Evolutionary conservation across 2,329 filamentous ascomycete species (phyloP).

Genomic region (Amauroascus verrucosus): DNA sequence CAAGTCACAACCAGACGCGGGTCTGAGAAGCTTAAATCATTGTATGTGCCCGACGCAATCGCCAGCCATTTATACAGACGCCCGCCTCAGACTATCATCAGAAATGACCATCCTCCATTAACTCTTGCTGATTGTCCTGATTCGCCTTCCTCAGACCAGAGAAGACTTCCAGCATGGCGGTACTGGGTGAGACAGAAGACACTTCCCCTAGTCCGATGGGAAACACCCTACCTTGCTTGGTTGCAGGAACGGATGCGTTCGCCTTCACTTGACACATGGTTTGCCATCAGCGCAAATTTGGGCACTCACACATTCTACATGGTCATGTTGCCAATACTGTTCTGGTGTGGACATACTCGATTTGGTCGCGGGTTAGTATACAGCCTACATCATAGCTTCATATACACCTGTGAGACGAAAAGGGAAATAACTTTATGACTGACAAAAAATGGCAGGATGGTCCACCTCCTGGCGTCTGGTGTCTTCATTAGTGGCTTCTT

Average conservation of each 20-base stretch:
- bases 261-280: slow-evolving; percentile 85
- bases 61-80: too few species aligned
- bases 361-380: slow-evolving; percentile 71
- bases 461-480: slow-evolving; percentile 66
- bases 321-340: slow-evolving; percentile 84
- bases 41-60: slow-evolving; percentile 47
- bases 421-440: slow-evolving; percentile 8
- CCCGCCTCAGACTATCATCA: too few species aligned
- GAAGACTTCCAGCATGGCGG: slow-evolving; percentile 76
- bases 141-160: slow-evolving; percentile 53
- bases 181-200: slow-evolving; percentile 71
- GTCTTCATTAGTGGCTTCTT: slow-evolving; percentile 86
- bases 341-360: slow-evolving; percentile 85
- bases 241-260: slow-evolving; percentile 72
- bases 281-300: slow-evolving; percentile 90
- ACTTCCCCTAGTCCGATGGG: slow-evolving; percentile 81
- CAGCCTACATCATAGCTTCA: neutral
- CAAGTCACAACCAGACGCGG: slow-evolving; percentile 47
- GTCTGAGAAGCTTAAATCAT: slow-evolving; percentile 68
- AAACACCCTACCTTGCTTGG: slow-evolving; percentile 86
- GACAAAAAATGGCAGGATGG: slow-evolving; percentile 27
- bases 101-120: neutral
- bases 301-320: slow-evolving; percentile 99
- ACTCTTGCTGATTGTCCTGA: slow-evolving; percentile 16
- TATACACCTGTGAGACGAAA: neutral